Evolutionary conservation across 2,329 filamentous ascomycete genomes (phyloP), one percentile per base, ranked within the genome.

Genomic region (Fusarium protoensiforme): DNA sequence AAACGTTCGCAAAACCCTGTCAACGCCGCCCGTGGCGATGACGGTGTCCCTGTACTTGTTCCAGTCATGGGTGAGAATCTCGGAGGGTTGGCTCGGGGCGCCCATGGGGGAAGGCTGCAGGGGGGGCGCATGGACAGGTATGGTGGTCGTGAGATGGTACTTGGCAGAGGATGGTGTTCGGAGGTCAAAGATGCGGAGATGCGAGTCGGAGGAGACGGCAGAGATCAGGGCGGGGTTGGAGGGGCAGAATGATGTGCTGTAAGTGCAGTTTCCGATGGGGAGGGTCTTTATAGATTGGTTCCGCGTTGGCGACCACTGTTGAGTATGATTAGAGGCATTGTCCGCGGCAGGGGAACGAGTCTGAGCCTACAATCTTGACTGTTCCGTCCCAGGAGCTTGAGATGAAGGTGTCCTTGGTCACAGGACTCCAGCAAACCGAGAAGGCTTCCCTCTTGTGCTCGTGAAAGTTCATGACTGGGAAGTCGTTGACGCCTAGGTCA

Each of bases 311-410:
- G 94, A 94, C 96, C 96, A 99, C 90, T 92, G 33, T 24, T 4
- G 38, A 66, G 33, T 61, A 65, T 68, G 63, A 62, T 70, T 67
- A 76, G 54, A 11, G 36, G 36, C 13, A 1, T 16, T 22, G 33
- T 9, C 7, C 13, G 24, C 22, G 29, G 22, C 20, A 46, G 27
- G 22, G 29, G 31, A 33, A 22, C 46, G 11, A 48, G 24, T 7
- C 22, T 64, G 51, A 11, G 51, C 43, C 56, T 67, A 92, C 91
- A 78, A 99, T 91, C 85, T 98, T 98, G 77, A 98, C 91, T 3
- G 94, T 97, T 58, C 96, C 96, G 79, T 99, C 96, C 96, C 96
- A 99, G 7, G 94, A 97, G 74, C 92, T 95, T 1, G 94, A 97
- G 33, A 95, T 89, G 80, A 99, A 98, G 0, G 91, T 94, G 78